Evolutionary conservation across 2,329 filamentous ascomycete species (phyloP).

Genomic region (Monosporascus sp.): DNA sequence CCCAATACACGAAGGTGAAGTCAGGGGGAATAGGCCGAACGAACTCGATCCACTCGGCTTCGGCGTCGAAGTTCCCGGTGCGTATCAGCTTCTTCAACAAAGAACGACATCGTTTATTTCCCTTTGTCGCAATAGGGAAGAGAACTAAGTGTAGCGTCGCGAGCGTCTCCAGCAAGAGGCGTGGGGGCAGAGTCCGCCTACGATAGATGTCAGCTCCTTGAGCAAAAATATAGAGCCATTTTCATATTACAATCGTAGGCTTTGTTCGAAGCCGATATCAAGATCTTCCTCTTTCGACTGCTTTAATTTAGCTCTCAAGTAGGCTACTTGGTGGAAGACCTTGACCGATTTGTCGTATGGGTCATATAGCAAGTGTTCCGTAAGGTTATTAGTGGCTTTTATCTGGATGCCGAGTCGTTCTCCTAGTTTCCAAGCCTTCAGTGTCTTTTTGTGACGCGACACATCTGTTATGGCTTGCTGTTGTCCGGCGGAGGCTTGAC

Average conservation of each 20-base stretch:
- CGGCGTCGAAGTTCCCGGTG: neutral
- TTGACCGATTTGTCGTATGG: neutral
- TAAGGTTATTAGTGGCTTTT: slow-evolving; percentile 4
- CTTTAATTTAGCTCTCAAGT: slow-evolving; percentile 1
- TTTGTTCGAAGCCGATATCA: neutral
- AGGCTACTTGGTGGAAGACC: slow-evolving; percentile 8
- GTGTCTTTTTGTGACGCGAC: neutral
- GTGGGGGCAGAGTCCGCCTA: slow-evolving; percentile 4
- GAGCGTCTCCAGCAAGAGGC: slow-evolving; percentile 5
- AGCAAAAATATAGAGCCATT: neutral
- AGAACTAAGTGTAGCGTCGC: slow-evolving; percentile 3
- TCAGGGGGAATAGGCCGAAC: slow-evolving; percentile 2
- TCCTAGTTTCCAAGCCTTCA: slow-evolving; percentile 7
- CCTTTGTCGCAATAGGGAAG: slow-evolving; percentile 1
- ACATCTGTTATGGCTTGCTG: neutral
- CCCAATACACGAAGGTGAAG: slow-evolving; percentile 6
- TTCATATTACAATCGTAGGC: neutral
- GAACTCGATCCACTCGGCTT: slow-evolving; percentile 1
- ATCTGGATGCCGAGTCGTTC: slow-evolving; percentile 4
- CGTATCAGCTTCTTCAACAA: slow-evolving; percentile 4
- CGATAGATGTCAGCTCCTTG: neutral
- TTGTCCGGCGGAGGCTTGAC: neutral
- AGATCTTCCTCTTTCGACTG: neutral
- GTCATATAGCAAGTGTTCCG: slow-evolving; percentile 4
- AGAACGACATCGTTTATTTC: neutral